A percentile compares a stretch with the other conserved stretches of the same genome.
Conservation (phyloP, 139 green algal species). For the Tetradesmus obliquus region DNA sequence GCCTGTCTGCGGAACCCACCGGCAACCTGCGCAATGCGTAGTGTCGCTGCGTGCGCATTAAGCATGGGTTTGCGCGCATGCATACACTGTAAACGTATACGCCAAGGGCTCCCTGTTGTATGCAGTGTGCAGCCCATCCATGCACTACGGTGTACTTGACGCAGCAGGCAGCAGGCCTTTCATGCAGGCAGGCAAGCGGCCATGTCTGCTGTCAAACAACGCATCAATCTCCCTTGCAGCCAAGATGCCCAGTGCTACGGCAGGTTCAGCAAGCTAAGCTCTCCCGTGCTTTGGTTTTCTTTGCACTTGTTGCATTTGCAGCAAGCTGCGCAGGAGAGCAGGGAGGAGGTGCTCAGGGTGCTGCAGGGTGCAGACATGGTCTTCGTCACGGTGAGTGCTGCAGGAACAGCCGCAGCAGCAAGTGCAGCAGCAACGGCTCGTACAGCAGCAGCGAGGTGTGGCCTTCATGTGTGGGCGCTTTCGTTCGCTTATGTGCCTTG, state of each 20-base stretch:
- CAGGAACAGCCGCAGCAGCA: not conserved
- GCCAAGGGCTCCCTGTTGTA: not conserved
- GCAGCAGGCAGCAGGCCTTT: not conserved
- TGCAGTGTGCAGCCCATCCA: no score
- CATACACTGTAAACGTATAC: not conserved
- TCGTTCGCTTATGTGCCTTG: no score
- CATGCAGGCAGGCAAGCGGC: not conserved
- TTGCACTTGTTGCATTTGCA: slow-evolving; percentile 37
- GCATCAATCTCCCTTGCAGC: no score
- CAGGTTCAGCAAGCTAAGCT: not conserved
- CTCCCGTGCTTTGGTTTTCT: not conserved
- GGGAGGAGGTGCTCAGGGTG: slow-evolving; percentile 71
- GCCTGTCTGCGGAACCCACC: not conserved
- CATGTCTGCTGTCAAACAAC: no score
- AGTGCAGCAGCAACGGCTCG: not conserved
- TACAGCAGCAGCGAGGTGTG: not conserved
- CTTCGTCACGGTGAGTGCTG: slow-evolving; percentile 88
- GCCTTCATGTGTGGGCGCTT: no score
- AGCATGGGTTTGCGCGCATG: not conserved
- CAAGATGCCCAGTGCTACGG: not conserved
- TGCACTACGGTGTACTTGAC: not conserved
- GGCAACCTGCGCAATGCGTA: not conserved
- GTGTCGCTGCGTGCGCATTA: not conserved
- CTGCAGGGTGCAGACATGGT: slow-evolving; percentile 93
- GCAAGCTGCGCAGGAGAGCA: slow-evolving; percentile 85